Conservation (phyloP, 2,329 filamentous ascomycete genomes). For the Orbilia blumenaviensis region DNA sequence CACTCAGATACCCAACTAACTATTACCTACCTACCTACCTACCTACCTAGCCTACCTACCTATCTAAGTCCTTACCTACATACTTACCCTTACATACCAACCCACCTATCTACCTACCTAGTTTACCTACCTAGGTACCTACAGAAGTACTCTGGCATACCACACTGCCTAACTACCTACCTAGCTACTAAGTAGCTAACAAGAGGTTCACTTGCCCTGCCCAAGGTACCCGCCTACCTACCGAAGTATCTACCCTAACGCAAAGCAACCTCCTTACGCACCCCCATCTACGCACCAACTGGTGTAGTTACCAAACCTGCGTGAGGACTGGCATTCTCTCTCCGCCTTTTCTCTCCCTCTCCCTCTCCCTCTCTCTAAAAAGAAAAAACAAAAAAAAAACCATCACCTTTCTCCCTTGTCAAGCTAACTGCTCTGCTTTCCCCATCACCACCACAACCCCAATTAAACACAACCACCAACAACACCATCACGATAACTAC, state of each 20-base stretch:
- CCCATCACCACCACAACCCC: not conserved
- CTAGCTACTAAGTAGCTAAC: no score
- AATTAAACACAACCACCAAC: not conserved
- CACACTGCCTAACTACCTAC: no score
- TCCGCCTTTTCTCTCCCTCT: not conserved
- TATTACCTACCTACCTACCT: not conserved
- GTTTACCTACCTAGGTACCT: no score
- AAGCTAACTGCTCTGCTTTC: not conserved
- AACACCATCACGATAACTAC: not conserved
- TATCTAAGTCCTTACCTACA: no score
- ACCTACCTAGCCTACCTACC: not conserved
- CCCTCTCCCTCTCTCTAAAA: not conserved
- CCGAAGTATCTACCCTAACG: slow-evolving; percentile 6
- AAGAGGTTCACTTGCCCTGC: no score
- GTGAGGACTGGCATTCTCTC: not conserved
- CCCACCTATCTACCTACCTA: no score
- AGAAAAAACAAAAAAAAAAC: no score
- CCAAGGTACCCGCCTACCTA: not conserved
- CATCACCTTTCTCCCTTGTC: not conserved
- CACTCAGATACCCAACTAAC: no score
- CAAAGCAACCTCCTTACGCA: not conserved
- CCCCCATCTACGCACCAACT: no score
- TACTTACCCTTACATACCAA: no score
- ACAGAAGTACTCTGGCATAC: no score
- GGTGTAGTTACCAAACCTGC: no score